Evolutionary conservation across 208 protist species (phyloP), one percentile per base, ranked within the genome.

Genomic region (Acanthamoeba royreba): DNA sequence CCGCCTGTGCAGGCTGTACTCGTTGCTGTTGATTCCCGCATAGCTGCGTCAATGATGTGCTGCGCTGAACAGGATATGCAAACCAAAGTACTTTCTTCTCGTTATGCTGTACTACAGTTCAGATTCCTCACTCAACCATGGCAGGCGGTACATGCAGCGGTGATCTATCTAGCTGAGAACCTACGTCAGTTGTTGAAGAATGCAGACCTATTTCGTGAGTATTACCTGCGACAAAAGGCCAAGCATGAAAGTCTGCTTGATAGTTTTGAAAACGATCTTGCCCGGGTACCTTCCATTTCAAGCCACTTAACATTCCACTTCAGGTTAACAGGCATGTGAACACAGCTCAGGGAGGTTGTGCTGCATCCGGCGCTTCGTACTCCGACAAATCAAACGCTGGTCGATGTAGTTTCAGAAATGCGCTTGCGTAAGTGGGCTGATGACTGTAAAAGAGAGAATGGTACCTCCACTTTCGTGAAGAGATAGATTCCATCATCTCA

Each of bases 21-120:
- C 49, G 38, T 43, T 17, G 81, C 81, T 43, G 15, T 89, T 9
- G 81, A 89, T n/a, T 38, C 81, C 8, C 33, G 81, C 7, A 55
- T 63, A 7, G 81, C 81, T n/a, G 17, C 61, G 53, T 89, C 33
- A 1, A 89, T 42, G 38, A 42, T 31, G 2, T 89, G 81, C 81
- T 89, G 46, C 25, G 81, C 81, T 33, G 81, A 89, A 42, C 81
- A 89, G 53, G 81, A 89, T 31, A 38, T 89, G 81, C 81, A 89
- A 89, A 31, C 28, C 38, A n/a, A 89, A 49, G 81, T 85, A 49
- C 74, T 5, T 66, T 72, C 28, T n/a, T n/a, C 0, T 19, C 4
- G 35, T 45, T 45, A 46, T 19, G n/a, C 58, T 69, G 58, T n/a
- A n/a, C 58, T 61, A 17, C 28, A n/a, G 7, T 63, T 61, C 8